Base-by-base conservation (phyloP, 768 basidiomycete genomes). In the Suillus luteus region DNA sequence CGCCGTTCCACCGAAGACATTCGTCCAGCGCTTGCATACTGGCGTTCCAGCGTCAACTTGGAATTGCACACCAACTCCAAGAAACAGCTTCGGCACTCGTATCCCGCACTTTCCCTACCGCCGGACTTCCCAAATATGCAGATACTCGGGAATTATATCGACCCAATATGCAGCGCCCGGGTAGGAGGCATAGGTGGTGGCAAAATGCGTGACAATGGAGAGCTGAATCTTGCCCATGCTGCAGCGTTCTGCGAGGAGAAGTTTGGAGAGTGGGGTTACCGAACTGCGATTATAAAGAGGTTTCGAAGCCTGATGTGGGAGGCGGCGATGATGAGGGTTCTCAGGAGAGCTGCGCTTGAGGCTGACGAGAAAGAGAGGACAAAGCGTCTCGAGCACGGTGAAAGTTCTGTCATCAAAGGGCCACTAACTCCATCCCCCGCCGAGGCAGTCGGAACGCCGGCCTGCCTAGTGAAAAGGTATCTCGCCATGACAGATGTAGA, bases 361-460 rank as follows among this genome's bases (percentile, higher is more conserved):
- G 63, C 70, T 19, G 74, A 79, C 73, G 62, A 70, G 44, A 72
- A 67, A 62, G 75, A 77, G 62, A 65, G 66, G 63, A 62, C 63
- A 5, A 70, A 67, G 58, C 62, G 71, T 40, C 44, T 69, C 37
- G 65, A 27, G 33, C 64, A 65, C 4, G 73, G 73, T 3, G 52
- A 52, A 41, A 63, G 70, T 41, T 43, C 60, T 15, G 41, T 35
- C 11, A 64, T 75, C 22, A 65, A 66, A 24, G 72, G 69, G 15
- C 63, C 67, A 7, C 65, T 75, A 40, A 46, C 48, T 41, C 54
- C 67, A 27, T 61, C 68, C 51, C 62, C 41, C 0, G 59, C 41
- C 1, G 67, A 75, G 5, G 70, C 62, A 5, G 65, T 72, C 10
- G 73, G 72, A 11, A 76, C 69, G 2, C 64, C 69, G 5, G 63